Evolutionary conservation across 1,284 basidiomycete genomes (phyloP), one percentile per base, ranked within the genome.

Genomic region (Cutaneotrichosporon cavernicola): DNA sequence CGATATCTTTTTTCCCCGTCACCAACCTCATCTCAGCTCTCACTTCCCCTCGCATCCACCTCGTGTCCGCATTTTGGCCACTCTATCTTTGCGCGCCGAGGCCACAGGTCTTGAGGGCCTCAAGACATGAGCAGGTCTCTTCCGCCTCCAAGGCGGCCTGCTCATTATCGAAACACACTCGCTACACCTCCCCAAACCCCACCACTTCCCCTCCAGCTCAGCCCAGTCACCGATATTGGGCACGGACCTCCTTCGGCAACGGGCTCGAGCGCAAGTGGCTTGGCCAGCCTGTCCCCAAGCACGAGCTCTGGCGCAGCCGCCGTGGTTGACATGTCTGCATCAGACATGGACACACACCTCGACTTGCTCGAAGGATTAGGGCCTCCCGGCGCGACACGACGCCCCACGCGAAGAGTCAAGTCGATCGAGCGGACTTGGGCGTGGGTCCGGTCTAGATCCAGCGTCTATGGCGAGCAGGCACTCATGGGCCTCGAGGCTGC

Each of bases 371-470:
- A 68, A 13, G 34, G 43, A 2, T 47, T 68, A 8, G 67, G 67
- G 2, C 67, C 67, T 14, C 67, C 67, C 2, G 67, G 67, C 34
- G 67, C 67, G 6, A 52, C 55, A 7, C 56, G 67, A 14, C 64
- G 61, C 26, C 67, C 67, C 8, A 65, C 67, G 31, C 52, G 67
- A 6, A 62, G 67, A 7, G 67, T 68, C 2, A 60, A 62, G 46
- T 64, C 62, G 46, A 68, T 68, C 36, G 67, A 68, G 43, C 61
- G 67, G 9, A 68, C 67, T 5, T 68, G 67, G 67, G 56, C 56
- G 7, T 68, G 67, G 67, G 67, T 68, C n/a, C 65, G 65, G 43
- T 68, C 67, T 1, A 60, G 67, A n/a, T 68, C 67, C 4, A 62
- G 59, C 13, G 62, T 68, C 22, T 68, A 68, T 43, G 66, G 66